Percentiles rank a stretch among this genome's conserved stretches.
Evolutionary conservation across 768 basidiomycete genomes (phyloP).

Genomic region (Leucogyrophana mollusca): DNA sequence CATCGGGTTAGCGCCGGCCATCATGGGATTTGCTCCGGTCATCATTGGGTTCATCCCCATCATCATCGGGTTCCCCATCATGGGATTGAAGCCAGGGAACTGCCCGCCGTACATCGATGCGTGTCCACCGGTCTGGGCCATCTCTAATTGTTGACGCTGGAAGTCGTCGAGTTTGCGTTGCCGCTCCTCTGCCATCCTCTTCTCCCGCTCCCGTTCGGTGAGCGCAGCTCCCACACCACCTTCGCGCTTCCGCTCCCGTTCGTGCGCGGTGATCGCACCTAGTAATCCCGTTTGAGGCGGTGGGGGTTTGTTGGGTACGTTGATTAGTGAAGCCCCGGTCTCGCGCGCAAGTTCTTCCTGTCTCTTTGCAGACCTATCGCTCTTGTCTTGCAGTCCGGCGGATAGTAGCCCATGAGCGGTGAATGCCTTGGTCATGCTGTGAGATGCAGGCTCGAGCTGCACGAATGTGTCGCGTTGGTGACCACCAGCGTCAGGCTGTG

Average conservation of each 20-base stretch:
- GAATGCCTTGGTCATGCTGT: conserved; percentile 89
- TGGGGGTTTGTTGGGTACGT: conserved; percentile 93
- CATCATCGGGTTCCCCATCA: conserved; percentile 75
- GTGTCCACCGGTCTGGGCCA: conserved; percentile 73
- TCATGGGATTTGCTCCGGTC: conserved; percentile 53
- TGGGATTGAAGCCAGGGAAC: conserved; percentile 55
- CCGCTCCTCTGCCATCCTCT: conserved; percentile 86
- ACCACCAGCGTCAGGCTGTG: conserved; percentile 33
- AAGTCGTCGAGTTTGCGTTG: conserved; percentile 91
- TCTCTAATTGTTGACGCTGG: conserved; percentile 86
- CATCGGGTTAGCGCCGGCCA: conserved; percentile 45
- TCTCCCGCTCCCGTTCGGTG: conserved; percentile 94
- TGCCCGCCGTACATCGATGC: conserved; percentile 60
- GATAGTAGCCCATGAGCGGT: conserved; percentile 93
- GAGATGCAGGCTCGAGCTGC: conserved; percentile 67
- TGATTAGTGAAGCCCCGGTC: conserved; percentile 87
- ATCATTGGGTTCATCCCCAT: conserved; percentile 58
- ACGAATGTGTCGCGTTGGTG: conserved; percentile 59
- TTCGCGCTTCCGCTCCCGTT: conserved; percentile 90
- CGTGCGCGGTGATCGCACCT: conserved; percentile 94
- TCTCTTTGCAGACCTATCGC: conserved; percentile 92
- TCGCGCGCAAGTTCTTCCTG: conserved; percentile 95
- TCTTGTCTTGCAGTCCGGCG: conserved; percentile 92
- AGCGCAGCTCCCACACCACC: conserved; percentile 93
- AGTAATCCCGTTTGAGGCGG: conserved; percentile 94